phyloP scores from a whole-genome alignment of 139 green algal species.

The Chlamydomonas sp. region DNA sequence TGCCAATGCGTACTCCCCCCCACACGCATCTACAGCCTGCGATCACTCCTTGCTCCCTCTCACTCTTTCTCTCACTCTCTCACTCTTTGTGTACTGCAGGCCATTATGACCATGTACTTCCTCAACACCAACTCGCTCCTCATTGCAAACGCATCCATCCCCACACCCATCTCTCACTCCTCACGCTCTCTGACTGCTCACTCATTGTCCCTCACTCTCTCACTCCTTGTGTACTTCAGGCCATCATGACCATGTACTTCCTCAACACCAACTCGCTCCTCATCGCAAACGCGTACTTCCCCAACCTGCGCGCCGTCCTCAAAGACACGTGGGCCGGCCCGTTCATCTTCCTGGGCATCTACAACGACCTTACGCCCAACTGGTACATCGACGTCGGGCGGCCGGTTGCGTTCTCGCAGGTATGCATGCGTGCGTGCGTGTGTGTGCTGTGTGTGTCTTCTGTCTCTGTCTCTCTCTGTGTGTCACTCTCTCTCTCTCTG shows the following conservation, averaged over 20 bases:
- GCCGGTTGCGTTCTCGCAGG: no score
- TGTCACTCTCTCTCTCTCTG: no score
- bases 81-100: no score
- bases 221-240: background rate
- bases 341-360: slow-evolving; percentile 30
- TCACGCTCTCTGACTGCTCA: background rate
- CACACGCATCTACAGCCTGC: no score
- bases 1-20: slow-evolving; percentile 3
- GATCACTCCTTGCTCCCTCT: background rate
- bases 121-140: background rate
- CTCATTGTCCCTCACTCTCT: background rate
- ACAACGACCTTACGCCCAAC: slow-evolving; percentile 39
- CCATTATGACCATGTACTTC: no score
- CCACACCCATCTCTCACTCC: no score
- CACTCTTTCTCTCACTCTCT: background rate
- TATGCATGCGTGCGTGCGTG: no score
- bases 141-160: slow-evolving; percentile 3
- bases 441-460: no score
- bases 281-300: slow-evolving; percentile 37
- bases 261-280: slow-evolving; percentile 47
- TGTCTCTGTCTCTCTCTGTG: no score
- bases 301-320: background rate
- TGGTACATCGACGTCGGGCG: slow-evolving; percentile 20
- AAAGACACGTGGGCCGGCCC: background rate
- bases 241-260: slow-evolving; percentile 27